Evolutionary conservation across 257 asterid genomes (phyloP), one percentile per base, ranked within the genome.

Genomic region (Nicotiana obtusifolia): DNA sequence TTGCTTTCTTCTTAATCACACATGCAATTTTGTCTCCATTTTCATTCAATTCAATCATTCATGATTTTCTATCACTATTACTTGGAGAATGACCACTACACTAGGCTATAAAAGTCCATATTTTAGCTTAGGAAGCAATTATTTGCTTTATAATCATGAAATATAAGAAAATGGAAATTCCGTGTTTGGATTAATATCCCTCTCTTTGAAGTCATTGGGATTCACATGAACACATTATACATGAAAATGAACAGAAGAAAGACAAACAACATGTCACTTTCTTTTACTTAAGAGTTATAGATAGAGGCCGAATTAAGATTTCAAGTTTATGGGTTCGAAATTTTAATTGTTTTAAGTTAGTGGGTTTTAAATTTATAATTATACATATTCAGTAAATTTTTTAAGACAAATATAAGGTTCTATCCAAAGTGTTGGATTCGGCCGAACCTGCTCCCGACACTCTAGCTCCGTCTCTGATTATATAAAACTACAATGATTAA

Each of bases 21-120:
- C 61, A 22, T 24, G 78, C 62, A 73, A 47, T 22, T 73, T 73
- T 73, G 41, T 24, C 79, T 41, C 15, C 15, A 47, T 24, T 73
- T 9, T 47, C 22, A 47, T 73, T 47, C 30, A 73, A 47, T 73
- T 73, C 61, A 73, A 75, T 75, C 62, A 75, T 75, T 47, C 44
- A 73, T 47, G 41, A 24, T 49, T 73, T 73, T 33, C 41, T 49
- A 14, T 49, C 16, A 7, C 79, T 75, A 15, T 49, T 47, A 24
- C 79, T 73, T 24, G 16, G 41, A 73, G 79, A 47, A 49, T 73
- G 28, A 4, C 79, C 41, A 7, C 24, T 14, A 7, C 61, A 73
- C 37, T 14, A 73, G 33, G 24, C 37, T 73, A 44, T 4, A 5
- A 69, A 71, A 71, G 20, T 73, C 78, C 22, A 47, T 47, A 14